Evolutionary conservation across 257 asterid species (phyloP), one percentile per base, ranked within the genome.

Genomic region (Nicotiana paniculata): DNA sequence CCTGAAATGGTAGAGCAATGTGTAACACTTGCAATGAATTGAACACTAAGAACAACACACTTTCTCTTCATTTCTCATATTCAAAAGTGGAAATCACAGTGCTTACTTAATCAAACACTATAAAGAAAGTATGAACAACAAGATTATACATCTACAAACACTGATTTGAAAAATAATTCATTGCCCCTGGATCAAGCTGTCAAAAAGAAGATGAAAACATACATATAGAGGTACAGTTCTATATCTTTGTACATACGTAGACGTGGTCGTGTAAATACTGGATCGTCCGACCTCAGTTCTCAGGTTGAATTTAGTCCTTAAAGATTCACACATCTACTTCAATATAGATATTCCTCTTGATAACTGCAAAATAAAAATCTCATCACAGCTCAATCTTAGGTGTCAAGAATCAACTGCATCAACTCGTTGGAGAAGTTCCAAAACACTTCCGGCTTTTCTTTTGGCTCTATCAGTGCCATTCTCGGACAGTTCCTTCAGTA

Each of bases 381-480:
- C 30, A 28, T 15, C 63, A 74, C 17, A 10, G 39, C 57, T 37
- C 77, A 37, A 10, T 17, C n/a, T 18, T 18, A 35, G 33, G 68
- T 58, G 81, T 91, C 91, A 94, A 58, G 85, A 89, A 82, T 76
- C 82, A 81, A 64, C 87, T 16, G 85, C 91, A n/a, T 90, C 97
- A 3, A 77, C 89, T 72, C 82, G 90, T 81, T 88, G 94, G 62
- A 94, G 90, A 85, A 90, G 94, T 88, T 96, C 98, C 92, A 96
- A 83, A 37, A 96, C 89, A 77, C 92, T 89, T 53, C 85, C 91
- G 0, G 99, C 99, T 83, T 96, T 96, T 65, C 99, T 85, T 84
- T 96, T 96, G 8, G 97, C 99, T 86, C 99, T 91, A 28, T 96
- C 98, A 0, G 97, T 96, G 64, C 99, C 99, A 68, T 63, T 93